These are phyloP conservation scores for Russula lepida DNA, from an alignment of 768 basidiomycete species.

Conservation along the genomic window DNA sequence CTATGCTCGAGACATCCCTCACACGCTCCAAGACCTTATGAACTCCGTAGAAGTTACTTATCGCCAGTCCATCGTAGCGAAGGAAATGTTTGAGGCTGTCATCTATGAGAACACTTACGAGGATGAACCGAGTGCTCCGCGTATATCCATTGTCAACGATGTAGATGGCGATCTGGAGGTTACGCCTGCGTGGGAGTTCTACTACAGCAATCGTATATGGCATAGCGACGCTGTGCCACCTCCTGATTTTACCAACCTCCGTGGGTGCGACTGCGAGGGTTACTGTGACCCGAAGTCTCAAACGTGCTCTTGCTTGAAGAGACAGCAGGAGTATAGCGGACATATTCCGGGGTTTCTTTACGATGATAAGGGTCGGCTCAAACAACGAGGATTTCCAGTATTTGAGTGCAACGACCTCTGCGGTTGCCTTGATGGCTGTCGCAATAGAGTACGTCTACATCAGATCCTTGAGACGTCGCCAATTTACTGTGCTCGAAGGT, in stretches of 20 bases:
- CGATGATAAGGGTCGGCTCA: conserved; percentile 48
- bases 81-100: conserved; percentile 51
- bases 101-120: conserved; percentile 56
- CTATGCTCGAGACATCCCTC: conserved; percentile 47
- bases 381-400: conserved; percentile 46
- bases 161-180: conserved; percentile 48
- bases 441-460: conserved; percentile 55
- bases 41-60: conserved; percentile 41
- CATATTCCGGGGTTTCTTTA: conserved; percentile 57
- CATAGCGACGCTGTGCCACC: conserved; percentile 58
- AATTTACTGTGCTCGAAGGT: conserved; percentile 41
- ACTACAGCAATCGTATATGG: conserved; percentile 80
- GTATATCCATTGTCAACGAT: conserved; percentile 57
- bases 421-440: conserved; percentile 71
- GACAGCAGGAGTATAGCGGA: conserved; percentile 41
- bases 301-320: conserved; percentile 59
- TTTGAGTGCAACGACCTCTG: conserved; percentile 85
- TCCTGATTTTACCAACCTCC: conserved; percentile 48
- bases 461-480: neutral
- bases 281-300: conserved; percentile 66
- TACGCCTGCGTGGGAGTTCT: conserved; percentile 78
- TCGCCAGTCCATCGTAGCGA: conserved; percentile 37
- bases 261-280: conserved; percentile 70
- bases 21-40: conserved; percentile 56
- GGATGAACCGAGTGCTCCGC: conserved; percentile 63